Conservation (phyloP, 352 stramenopile genomes). For the Achlya hypogyna region DNA sequence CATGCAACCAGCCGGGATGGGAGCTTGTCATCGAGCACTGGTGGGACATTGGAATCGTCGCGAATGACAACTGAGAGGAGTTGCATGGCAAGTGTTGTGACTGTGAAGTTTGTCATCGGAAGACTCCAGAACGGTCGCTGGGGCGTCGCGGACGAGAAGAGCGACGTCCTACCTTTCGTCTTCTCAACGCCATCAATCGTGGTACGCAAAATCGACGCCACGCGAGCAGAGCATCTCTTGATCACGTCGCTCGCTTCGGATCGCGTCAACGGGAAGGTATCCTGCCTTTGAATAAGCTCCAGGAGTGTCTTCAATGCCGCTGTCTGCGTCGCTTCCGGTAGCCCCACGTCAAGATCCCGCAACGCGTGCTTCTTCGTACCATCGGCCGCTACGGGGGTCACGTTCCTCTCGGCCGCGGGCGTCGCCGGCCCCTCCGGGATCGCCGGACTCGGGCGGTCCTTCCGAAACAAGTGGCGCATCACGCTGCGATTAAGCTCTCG, state of each 20-base stretch:
- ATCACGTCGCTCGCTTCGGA: background rate
- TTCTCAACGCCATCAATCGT: background rate
- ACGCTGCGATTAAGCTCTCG: no score
- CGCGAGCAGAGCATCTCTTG: background rate
- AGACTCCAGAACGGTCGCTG: background rate
- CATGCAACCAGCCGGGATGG: background rate
- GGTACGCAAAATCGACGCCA: background rate
- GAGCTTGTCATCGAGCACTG: background rate
- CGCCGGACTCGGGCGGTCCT: background rate
- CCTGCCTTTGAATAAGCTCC: background rate
- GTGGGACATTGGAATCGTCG: background rate
- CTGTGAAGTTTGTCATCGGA: background rate
- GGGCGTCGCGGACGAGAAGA: background rate
- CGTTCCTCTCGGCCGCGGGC: background rate
- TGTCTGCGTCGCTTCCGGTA: background rate
- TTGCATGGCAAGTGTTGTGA: background rate
- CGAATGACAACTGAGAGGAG: background rate
- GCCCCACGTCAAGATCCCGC: background rate
- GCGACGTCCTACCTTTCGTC: background rate
- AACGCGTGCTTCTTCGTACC: background rate
- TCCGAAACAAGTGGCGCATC: conserved; percentile 5
- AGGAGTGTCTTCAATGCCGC: background rate
- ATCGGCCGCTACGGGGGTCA: background rate
- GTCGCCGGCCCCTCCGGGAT: background rate
- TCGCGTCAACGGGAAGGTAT: background rate